Conservation (phyloP, 208 protist genomes). For the Crithidia brevicula region DNA sequence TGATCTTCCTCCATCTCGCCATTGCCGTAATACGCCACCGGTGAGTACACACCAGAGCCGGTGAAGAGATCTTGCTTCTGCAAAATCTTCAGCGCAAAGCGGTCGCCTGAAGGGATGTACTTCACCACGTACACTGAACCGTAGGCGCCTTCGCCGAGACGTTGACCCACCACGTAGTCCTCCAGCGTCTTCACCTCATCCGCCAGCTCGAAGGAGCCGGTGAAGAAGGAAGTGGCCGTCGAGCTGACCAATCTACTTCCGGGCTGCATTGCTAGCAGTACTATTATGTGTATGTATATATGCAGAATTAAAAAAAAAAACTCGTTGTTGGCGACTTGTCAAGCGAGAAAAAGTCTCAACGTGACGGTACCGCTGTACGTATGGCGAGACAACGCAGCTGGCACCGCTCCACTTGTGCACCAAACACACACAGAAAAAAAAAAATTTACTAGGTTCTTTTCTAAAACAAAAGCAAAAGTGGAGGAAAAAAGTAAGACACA, state of each 20-base stretch:
- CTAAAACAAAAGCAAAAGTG: not conserved
- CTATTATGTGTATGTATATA: no score
- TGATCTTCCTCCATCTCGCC: not conserved
- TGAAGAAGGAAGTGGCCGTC: slow-evolving; percentile 65
- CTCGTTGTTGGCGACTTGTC: no score
- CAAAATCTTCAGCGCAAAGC: slow-evolving; percentile 89
- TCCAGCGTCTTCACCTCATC: slow-evolving; percentile 74
- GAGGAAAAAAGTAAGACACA: not conserved
- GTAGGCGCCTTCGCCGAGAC: slow-evolving; percentile 89
- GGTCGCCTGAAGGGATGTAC: slow-evolving; percentile 77
- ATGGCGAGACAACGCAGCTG: slow-evolving; percentile 7
- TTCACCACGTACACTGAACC: slow-evolving; percentile 87
- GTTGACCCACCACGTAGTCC: slow-evolving; percentile 78
- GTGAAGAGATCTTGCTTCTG: slow-evolving; percentile 76
- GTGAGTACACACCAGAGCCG: slow-evolving; percentile 15
- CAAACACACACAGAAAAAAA: slow-evolving; percentile 12
- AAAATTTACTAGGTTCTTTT: not conserved
- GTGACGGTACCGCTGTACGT: slow-evolving; percentile 2
- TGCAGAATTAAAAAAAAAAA: no score
- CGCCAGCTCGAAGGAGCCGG: slow-evolving; percentile 60
- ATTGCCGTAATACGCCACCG: not conserved
- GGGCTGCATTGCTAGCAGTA: no score
- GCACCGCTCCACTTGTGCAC: no score
- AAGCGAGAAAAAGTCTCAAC: no score
- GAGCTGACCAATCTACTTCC: slow-evolving; percentile 15